A percentile compares a stretch with the other conserved stretches of the same genome.
Evolutionary conservation across 73 alveolate species (phyloP).

Genomic region (Paraurostyla sp.): DNA sequence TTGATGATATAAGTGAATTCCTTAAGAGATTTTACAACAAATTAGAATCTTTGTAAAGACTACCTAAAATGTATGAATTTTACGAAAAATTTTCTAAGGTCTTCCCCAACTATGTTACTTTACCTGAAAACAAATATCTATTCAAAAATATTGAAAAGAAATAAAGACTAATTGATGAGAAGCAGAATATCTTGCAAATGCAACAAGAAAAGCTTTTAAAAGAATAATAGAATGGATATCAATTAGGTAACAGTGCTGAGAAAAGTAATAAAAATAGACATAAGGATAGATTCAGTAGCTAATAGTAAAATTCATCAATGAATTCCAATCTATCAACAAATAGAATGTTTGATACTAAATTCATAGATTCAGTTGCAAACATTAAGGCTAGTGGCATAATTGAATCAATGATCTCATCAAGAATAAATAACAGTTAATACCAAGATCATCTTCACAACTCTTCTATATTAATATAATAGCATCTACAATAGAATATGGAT

Average conservation of each 20-base stretch:
- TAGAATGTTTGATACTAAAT: constrained; percentile 51
- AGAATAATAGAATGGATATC: constrained; percentile 64
- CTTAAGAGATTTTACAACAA: constrained; percentile 57
- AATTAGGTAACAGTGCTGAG: constrained; percentile 48
- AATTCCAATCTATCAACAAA: constrained; percentile 56
- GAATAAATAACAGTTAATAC: constrained; percentile 37
- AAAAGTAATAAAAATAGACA: constrained; percentile 1
- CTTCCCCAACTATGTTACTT: constrained; percentile 89
- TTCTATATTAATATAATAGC: constrained; percentile 1
- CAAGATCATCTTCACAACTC: constrained; percentile 7
- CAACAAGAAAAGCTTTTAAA: constrained; percentile 43
- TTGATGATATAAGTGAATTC: constrained; percentile 72
- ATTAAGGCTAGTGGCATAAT: constrained; percentile 42
- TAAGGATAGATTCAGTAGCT: constrained; percentile 29
- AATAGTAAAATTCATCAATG: constrained; percentile 2
- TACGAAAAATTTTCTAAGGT: constrained; percentile 85
- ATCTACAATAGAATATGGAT: constrained; percentile 24
- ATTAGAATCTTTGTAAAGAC: constrained; percentile 44
- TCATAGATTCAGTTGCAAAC: constrained; percentile 55
- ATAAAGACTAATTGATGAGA: constrained; percentile 81
- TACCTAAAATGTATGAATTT: constrained; percentile 88
- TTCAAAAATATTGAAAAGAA: constrained; percentile 87
- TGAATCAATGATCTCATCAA: constrained; percentile 18
- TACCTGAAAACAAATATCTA: constrained; percentile 90
- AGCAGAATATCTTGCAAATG: constrained; percentile 60